Conservation (phyloP, 208 protist species). For the Trypanosoma avium region DNA sequence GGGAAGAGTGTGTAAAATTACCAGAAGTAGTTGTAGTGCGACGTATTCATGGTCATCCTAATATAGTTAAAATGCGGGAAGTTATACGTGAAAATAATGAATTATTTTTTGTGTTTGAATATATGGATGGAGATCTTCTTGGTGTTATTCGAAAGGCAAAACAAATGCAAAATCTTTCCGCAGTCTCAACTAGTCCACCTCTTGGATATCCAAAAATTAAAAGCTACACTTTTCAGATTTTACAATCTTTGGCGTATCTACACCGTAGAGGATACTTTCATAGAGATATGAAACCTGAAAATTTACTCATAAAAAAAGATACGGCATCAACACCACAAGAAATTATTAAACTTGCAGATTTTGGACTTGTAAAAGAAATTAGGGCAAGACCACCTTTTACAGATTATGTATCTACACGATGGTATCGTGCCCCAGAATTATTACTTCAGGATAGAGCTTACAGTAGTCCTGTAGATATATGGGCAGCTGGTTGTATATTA, state of each 20-base stretch:
- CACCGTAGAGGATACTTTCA: conserved; percentile 97
- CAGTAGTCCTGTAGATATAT: conserved; percentile 94
- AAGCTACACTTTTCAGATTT: conserved; percentile 89
- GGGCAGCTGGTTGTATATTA: conserved; percentile 97
- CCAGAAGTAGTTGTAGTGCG: conserved; percentile 94
- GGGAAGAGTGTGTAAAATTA: conserved; percentile 96
- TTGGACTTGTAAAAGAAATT: conserved; percentile 76
- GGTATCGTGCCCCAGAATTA: conserved; percentile 99
- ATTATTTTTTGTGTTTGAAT: conserved; percentile 98
- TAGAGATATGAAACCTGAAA: conserved; percentile 98
- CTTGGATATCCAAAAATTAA: conserved; percentile 89
- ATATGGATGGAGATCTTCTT: conserved; percentile 96
- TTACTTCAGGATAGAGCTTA: conserved; percentile 95
- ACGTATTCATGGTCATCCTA: conserved; percentile 94
- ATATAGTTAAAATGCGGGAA: conserved; percentile 97
- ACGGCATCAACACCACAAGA: conserved; percentile 41
- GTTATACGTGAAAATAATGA: conserved; percentile 97
- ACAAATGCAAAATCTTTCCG: conserved; percentile 43
- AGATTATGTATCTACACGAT: conserved; percentile 97
- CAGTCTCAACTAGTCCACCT: conserved; percentile 28
- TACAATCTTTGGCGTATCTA: conserved; percentile 95
- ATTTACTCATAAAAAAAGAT: conserved; percentile 88
- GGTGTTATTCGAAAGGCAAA: conserved; percentile 93
- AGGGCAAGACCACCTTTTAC: conserved; percentile 83
- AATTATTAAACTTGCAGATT: conserved; percentile 95